Evolutionary conservation across 2,329 filamentous ascomycete genomes (phyloP), one percentile per base, ranked within the genome.

Genomic region (Shiraia bambusicola): DNA sequence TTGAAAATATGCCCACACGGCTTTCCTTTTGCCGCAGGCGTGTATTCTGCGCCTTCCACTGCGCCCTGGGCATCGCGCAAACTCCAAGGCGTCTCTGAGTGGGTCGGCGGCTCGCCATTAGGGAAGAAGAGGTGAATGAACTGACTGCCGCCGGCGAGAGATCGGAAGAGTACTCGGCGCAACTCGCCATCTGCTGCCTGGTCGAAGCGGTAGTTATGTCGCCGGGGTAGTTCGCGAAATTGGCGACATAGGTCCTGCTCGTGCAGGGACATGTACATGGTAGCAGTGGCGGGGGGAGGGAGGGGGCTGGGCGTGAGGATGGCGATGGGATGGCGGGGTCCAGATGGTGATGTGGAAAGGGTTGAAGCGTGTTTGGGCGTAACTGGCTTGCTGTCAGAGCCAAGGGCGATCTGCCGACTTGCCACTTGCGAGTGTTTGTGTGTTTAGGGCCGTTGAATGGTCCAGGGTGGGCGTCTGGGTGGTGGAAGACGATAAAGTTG

Each of bases 1-100:
- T 92, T 92, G 78, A 98, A 95, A 49, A 98, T 97, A 73, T 98
- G 94, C 3, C 93, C 94, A 67, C 93, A 98, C 33, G 90, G 85
- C 70, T 94, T 94, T 40, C 94, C 93, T 54, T 89, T 83, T 11
- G 93, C 93, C 6, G 87, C 86, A 54, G 92, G 87, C 14, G 89
- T 93, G 66, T 97, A 98, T 68, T 98, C 94, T 24, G 92, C 89
- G 9, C 93, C 92, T 62, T 95, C 90, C 43, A 89, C 78, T n/a
- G 88, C 88, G 13, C 91, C 92, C 65, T 98, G 94, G 12, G 91
- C 91, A 57, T 88, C 84, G 47, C 86, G 81, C 28, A 98, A 76
- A 69, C 87, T 93, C 79, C 91, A 86, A 31, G 75, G 72, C 28
- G 76, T 76, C 32, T 72, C 73, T n/a, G 75, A 70, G 19, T 76